Base-by-base conservation (phyloP, 1,284 basidiomycete species). In the Anthracocystis panici-leucophaei region DNA sequence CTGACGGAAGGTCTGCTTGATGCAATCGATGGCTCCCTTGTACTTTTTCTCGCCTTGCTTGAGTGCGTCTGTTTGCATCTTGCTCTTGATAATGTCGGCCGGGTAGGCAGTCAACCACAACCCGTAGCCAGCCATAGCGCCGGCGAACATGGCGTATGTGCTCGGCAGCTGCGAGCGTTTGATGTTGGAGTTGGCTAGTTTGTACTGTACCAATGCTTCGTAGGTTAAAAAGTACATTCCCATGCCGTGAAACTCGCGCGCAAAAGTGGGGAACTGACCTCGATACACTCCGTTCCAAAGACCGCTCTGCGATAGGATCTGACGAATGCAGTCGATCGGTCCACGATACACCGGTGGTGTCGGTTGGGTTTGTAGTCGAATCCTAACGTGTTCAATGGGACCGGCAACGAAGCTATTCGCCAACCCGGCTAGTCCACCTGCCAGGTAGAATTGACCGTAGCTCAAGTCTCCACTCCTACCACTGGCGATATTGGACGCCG, bases 301-400 rank as follows among this genome's bases (percentile, higher is more conserved):
- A 0, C 55, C 62, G 6, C 23, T 44, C 29, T 58, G 38, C 9
- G 33, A 29, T 7, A 58, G 42, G 16, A 62, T 69, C 50, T 77
- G 71, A 2, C 40, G 25, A 27, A 77, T 50, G 50, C 77, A 78
- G 61, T 78, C 79, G 18, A 79, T 54, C 0, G 75, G 68, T 89
- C 92, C 83, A 2, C 38, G 38, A 58, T 78, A 81, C 6, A 75
- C 83, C 8, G 68, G 74, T 78, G 73, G 57, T 2, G 69, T 60
- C 14, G 75, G 78, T 59, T 85, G 82, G 16, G 84, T 81, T 64
- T 85, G 84, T 8, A 85, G 50, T 92, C 95, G 92, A 80, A 98
- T 98, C 88, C 96, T 92, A 81, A 98, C 94, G 84, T 98, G 95
- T 86, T 99, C 96, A 14, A 99, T 94, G 2, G 96, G 96, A 2